Percentiles rank a stretch among this genome's conserved stretches.
phyloP scores from a whole-genome alignment of 805 yeast species.

The Cyberlindnera euphorbiiphila region DNA sequence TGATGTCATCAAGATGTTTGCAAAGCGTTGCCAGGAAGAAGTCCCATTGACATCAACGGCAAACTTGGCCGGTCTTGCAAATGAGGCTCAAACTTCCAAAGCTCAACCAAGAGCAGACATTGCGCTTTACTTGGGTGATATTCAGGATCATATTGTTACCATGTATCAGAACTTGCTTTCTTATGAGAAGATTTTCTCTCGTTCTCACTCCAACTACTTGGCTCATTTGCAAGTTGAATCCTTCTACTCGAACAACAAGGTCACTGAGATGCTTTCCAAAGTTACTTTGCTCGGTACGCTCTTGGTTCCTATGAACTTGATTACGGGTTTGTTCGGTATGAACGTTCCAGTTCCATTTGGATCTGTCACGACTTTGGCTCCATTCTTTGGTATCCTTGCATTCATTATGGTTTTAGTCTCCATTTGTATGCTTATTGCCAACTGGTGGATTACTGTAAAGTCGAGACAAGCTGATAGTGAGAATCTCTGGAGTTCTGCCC shows the following conservation, averaged over 20 bases:
- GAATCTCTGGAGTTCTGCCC: slow-evolving; percentile 18
- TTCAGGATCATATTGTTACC: slow-evolving; percentile 94
- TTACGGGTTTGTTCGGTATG: slow-evolving; percentile 95
- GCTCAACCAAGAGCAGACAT: slow-evolving; percentile 84
- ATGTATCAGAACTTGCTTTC: slow-evolving; percentile 89
- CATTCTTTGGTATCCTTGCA: slow-evolving; percentile 67
- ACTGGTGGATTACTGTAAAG: slow-evolving; percentile 36
- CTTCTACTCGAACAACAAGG: slow-evolving; percentile 77
- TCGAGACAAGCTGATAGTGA: slow-evolving; percentile 28
- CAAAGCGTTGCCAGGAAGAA: slow-evolving; percentile 86
- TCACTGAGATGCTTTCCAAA: slow-evolving; percentile 82
- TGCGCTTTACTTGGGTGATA: slow-evolving; percentile 89
- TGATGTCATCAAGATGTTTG: slow-evolving; percentile 93
- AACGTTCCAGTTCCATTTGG: slow-evolving; percentile 85
- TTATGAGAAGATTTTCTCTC: slow-evolving; percentile 87
- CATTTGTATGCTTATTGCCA: slow-evolving; percentile 39
- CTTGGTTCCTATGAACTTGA: slow-evolving; percentile 81
- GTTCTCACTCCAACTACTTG: slow-evolving; percentile 87
- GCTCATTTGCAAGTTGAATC: slow-evolving; percentile 94
- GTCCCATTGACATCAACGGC: slow-evolving; percentile 36
- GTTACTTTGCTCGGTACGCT: slow-evolving; percentile 90
- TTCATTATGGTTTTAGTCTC: slow-evolving; percentile 37
- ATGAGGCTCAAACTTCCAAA: slow-evolving; percentile 19
- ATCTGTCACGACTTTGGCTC: slow-evolving; percentile 39
- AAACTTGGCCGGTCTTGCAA: slow-evolving; percentile 34